Percentiles rank a stretch among this genome's conserved stretches.
phyloP scores from a whole-genome alignment of 257 asterid genomes.

The Paulownia fortunei region DNA sequence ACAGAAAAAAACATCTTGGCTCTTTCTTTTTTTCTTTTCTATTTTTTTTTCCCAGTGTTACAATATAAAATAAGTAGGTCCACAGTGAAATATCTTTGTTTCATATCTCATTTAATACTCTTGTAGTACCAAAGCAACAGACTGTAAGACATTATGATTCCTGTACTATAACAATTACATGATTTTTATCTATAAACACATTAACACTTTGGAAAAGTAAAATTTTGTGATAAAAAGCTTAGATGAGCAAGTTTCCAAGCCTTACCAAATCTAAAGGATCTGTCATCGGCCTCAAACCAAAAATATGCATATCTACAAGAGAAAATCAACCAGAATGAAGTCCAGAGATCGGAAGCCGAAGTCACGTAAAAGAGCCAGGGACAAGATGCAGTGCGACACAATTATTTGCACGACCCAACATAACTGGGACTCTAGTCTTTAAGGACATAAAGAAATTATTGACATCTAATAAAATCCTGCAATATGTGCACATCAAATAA shows the following conservation, averaged over 20 bases:
- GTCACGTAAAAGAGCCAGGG: constrained; percentile 11
- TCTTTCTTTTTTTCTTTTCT: not conserved
- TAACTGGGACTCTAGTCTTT: constrained; percentile 15
- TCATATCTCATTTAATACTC: not conserved
- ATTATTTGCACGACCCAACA: constrained; percentile 15
- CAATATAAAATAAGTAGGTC: constrained; percentile 8
- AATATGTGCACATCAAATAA: constrained; percentile 5
- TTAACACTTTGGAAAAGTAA: constrained; percentile 16
- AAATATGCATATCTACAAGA: constrained; percentile 85
- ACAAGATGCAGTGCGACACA: constrained; percentile 13
- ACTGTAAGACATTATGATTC: not conserved
- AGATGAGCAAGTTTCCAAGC: constrained; percentile 33
- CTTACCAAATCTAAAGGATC: constrained; percentile 95
- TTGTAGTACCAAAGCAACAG: constrained; percentile 31
- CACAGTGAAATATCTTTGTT: not conserved
- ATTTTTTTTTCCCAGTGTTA: not conserved
- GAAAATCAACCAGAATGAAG: constrained; percentile 44
- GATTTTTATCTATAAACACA: not conserved
- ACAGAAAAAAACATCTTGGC: not conserved
- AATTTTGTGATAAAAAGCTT: constrained; percentile 13
- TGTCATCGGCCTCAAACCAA: constrained; percentile 83
- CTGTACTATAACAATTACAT: not conserved
- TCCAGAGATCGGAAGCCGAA: constrained; percentile 30
- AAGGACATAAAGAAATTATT: not conserved
- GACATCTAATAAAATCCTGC: constrained; percentile 7